Conservation (phyloP, 805 yeast genomes). For the Lipomyces japonicus region DNA sequence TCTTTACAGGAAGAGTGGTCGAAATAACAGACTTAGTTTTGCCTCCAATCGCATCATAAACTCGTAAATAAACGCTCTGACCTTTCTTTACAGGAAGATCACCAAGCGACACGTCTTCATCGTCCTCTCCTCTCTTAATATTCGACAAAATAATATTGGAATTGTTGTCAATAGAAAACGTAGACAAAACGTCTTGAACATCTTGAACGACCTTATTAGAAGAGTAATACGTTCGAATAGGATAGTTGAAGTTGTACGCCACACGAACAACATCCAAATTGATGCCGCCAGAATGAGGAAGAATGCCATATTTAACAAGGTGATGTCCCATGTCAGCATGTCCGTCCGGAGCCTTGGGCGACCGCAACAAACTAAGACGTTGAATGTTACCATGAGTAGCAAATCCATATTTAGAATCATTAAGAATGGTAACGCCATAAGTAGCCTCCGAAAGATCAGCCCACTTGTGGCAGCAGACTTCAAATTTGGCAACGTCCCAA, state of each 20-base stretch:
- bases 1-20: constrained; percentile 49
- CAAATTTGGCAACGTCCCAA: constrained; percentile 97
- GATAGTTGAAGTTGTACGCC: constrained; percentile 77
- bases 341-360: constrained; percentile 93
- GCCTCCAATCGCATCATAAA: constrained; percentile 90
- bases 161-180: constrained; percentile 47
- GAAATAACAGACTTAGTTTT: constrained; percentile 50
- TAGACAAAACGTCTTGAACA: constrained; percentile 34
- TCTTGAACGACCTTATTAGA: constrained; percentile 19
- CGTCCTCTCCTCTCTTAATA: constrained; percentile 86
- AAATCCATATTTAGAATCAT: constrained; percentile 87
- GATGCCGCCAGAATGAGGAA: constrained; percentile 74
- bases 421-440: constrained; percentile 82
- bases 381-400: constrained; percentile 89
- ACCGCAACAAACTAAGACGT: constrained; percentile 78
- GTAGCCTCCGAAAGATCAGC: constrained; percentile 84
- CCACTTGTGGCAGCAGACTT: constrained; percentile 90
- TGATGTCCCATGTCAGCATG: constrained; percentile 92
- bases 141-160: constrained; percentile 64
- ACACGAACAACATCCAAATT: constrained; percentile 58
- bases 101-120: constrained; percentile 43
- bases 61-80: constrained; percentile 62
- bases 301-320: constrained; percentile 72
- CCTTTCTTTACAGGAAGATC: constrained; percentile 42
- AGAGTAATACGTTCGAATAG: constrained; percentile 32